These are phyloP conservation scores for Aspergillus cejpii DNA, from an alignment of 2,329 filamentous ascomycete species.

Conservation along the genomic window DNA sequence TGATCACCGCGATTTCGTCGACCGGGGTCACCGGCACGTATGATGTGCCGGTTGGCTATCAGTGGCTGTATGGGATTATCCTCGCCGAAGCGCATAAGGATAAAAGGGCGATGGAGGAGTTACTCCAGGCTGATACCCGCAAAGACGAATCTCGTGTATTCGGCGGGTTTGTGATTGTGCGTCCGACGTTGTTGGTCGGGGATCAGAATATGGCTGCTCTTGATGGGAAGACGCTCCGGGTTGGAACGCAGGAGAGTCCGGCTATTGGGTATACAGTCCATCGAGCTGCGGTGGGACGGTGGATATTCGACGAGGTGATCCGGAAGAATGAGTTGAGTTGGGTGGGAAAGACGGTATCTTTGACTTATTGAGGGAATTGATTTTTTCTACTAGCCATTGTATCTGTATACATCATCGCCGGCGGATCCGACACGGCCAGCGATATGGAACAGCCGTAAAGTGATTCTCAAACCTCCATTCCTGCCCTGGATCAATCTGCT, in stretches of 20 bases:
- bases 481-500: slow-evolving; percentile 21
- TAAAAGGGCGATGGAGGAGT: neutral
- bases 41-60: slow-evolving; percentile 12
- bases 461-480: slow-evolving; percentile 16
- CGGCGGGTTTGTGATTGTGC: slow-evolving; percentile 21
- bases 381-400: too few relatives aligned
- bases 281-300: slow-evolving; percentile 32
- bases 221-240: slow-evolving; percentile 23
- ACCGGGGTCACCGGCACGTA: neutral
- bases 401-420: neutral
- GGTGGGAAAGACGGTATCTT: neutral
- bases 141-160: neutral
- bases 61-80: neutral
- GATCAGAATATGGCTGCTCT: slow-evolving; percentile 26
- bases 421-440: slow-evolving; percentile 16
- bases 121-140: neutral
- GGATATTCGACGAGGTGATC: slow-evolving; percentile 21
- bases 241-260: slow-evolving; percentile 25
- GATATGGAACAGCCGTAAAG: slow-evolving; percentile 28
- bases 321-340: neutral
- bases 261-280: slow-evolving; percentile 32
- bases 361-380: neutral
- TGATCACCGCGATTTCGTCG: neutral
- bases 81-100: neutral
- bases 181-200: slow-evolving; percentile 32